phyloP scores from a whole-genome alignment of 139 green algal genomes.

The Raphidocelis subcapitata region DNA sequence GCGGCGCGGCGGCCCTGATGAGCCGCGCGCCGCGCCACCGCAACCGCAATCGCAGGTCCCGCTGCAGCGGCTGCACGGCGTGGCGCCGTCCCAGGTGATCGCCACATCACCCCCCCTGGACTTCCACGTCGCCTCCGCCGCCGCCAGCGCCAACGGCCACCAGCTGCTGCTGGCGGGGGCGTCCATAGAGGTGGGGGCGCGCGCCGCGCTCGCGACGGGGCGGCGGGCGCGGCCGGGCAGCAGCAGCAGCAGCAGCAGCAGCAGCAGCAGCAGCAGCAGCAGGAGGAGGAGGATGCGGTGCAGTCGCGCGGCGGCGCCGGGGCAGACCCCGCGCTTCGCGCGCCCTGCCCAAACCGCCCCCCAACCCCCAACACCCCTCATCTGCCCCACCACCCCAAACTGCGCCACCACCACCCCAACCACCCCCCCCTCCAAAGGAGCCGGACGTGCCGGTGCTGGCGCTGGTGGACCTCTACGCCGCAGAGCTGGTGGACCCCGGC shows the following conservation, averaged over 20 bases:
- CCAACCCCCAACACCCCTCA: neutral
- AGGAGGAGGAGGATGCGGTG: neutral
- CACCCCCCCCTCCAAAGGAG: neutral
- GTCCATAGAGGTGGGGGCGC: neutral
- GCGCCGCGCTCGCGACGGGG: too few species aligned
- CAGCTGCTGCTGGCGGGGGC: constrained; percentile 28
- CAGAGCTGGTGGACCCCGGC: constrained; percentile 2
- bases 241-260: neutral
- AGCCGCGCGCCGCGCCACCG: too few species aligned
- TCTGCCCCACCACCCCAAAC: neutral
- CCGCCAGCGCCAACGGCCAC: constrained; percentile 22
- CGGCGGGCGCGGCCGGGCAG: neutral
- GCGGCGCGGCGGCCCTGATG: too few species aligned
- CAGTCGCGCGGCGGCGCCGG: neutral
- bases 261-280: neutral
- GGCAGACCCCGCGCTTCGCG: neutral
- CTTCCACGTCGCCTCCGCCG: constrained; percentile 12
- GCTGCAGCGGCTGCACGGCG: neutral
- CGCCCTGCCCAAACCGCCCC: too few species aligned
- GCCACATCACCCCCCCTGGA: constrained; percentile 1
- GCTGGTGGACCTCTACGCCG: constrained; percentile 25
- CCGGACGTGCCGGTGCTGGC: constrained; percentile 12
- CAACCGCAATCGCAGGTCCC: too few species aligned
- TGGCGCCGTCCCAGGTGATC: neutral
- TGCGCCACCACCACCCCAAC: neutral